Base-by-base conservation (phyloP, 2,329 filamentous ascomycete species). In the Xylariales sp. region DNA sequence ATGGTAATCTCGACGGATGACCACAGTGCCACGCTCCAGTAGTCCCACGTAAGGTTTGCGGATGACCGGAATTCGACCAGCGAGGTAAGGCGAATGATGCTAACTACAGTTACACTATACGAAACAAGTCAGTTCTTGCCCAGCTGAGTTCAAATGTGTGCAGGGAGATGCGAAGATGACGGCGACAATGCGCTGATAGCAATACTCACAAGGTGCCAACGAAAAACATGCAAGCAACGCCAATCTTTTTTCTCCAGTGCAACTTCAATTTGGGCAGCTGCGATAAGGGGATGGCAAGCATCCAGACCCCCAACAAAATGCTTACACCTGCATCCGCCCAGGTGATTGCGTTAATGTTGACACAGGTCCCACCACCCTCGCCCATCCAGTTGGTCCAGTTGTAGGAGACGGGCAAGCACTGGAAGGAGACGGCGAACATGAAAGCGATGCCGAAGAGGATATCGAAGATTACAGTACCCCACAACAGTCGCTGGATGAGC, bases 221-320 rank as follows among this genome's bases (percentile, higher is more conserved):
- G n/a, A 54, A 56, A 43, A 74, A 72, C 67, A 74, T 72, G 33
- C 70, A 33, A 10, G 49, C 48, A 2, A 70, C 62, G 38, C 65
- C 60, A 6, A 67, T 14, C 55, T 71, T 74, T 54, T 71, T 71
- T 55, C 66, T 68, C 54, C 61, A 66, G 40, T 65, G 61, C 30
- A 72, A 45, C 5, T 63, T 58, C 16, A 73, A 55, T 2, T 50
- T 33, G 18, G 55, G 41, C 5, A 75, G 46, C 40, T 69, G 63
- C 10, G 61, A 61, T 14, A 73, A 56, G 2, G 69, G 67, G 3
- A 71, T 49, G 5, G 51, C 52, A 27, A 70, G 51, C 41, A 70
- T 65, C 45, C 57, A 58, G 6, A 67, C 4, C 40, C 72, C 68
- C 30, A 67, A 51, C 4, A 49, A 45, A 18, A 71, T 70, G 38